Conservation (phyloP, 495 filamentous ascomycete species). For the Patellaria atrata region DNA sequence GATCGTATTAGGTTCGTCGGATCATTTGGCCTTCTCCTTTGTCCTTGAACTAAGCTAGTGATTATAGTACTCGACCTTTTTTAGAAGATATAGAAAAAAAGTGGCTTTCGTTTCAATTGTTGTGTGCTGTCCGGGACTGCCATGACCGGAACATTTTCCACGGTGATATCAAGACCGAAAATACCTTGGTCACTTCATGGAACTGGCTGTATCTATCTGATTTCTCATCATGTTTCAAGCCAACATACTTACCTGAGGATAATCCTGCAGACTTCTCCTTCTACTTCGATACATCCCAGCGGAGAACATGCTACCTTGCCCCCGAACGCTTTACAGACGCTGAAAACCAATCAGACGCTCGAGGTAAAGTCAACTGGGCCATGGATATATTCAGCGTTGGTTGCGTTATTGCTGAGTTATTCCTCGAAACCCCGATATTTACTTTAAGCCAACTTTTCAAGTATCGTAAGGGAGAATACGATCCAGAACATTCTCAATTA, state of each 20-base stretch:
- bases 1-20: constrained; percentile 73
- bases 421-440: constrained; percentile 91
- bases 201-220: constrained; percentile 98
- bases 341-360: constrained; percentile 40
- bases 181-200: constrained; percentile 93
- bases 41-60: background rate
- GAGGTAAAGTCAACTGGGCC: constrained; percentile 67
- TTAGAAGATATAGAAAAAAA: constrained; percentile 96
- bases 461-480: constrained; percentile 84
- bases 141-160: constrained; percentile 86
- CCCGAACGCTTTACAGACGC: constrained; percentile 77
- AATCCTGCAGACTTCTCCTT: constrained; percentile 96
- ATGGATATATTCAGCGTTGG: constrained; percentile 99
- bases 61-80: constrained; percentile 75
- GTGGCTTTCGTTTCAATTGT: constrained; percentile 93
- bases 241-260: constrained; percentile 85
- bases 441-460: constrained; percentile 86
- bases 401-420: constrained; percentile 94
- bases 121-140: constrained; percentile 85
- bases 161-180: constrained; percentile 97
- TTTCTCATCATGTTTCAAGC: constrained; percentile 92
- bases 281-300: constrained; percentile 86
- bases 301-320: constrained; percentile 90
- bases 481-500: constrained; percentile 64
- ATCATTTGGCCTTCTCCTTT: background rate